Base-by-base conservation (phyloP, 306 rosid genomes). In the Gleditsia sinensis region DNA sequence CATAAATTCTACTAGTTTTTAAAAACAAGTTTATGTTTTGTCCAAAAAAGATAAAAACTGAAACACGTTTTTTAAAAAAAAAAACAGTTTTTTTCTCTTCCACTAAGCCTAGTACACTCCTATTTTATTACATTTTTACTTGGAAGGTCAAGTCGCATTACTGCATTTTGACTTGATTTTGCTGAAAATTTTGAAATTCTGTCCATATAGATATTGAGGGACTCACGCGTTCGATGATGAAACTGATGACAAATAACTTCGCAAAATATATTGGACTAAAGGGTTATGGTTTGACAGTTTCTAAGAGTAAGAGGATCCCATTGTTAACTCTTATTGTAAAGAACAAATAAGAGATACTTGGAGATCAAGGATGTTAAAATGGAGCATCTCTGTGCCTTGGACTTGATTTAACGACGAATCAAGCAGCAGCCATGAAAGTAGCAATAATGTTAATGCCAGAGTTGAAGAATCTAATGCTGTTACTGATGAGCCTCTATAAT, bases 161-260 rank as follows among this genome's bases (percentile, higher is more conserved):
- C n/a, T n/a, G n/a, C n/a, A n/a, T n/a, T n/a, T n/a, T n/a, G n/a
- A n/a, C n/a, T n/a, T n/a, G n/a, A n/a, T n/a, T n/a, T n/a, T n/a
- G n/a, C n/a, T n/a, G n/a, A n/a, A n/a, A n/a, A n/a, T 34, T 14
- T 20, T 75, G 69, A 76, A 39, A 60, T 55, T 67, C 39, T 75
- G 12, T n/a, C n/a, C 13, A 66, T 83, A 80, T 89, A 92, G 97
- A 90, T 90, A 11, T 72, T 92, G 67, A 78, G 94, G 72, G 92
- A 92, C 85, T 83, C 88, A 64, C 94, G 96, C 9, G 94, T 92
- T 33, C 80, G 86, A 69, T 88, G 10, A 90, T 92, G 98, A 92
- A 90, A 80, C 83, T 92, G 65, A 86, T 92, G 96, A 92, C 98
- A 24, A 92, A 92, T 86, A 92, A 92, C 76, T 96, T 96, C 0